Percentiles rank a stretch among this genome's conserved stretches.
phyloP scores from a whole-genome alignment of 768 basidiomycete species.

The Stropharia rugosoannulata region DNA sequence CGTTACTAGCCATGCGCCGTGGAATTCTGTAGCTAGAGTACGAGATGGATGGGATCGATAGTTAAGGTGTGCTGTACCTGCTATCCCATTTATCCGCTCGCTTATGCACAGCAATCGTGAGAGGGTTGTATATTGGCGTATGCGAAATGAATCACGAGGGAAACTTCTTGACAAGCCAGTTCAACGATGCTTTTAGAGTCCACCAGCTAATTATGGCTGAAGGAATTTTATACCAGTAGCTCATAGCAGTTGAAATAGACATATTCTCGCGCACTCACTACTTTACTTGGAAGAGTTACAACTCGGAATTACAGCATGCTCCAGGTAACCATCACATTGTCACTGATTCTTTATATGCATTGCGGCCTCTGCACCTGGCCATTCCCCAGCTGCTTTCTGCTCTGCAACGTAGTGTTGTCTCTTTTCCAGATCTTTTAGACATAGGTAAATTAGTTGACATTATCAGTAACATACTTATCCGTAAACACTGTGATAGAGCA shows the following conservation, averaged over 20 bases:
- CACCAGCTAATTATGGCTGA: too few species aligned
- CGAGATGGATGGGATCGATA: not conserved
- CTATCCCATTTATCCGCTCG: too few species aligned
- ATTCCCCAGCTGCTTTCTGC: conserved; percentile 7
- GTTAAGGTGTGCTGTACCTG: not conserved
- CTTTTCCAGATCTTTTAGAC: conserved; percentile 60
- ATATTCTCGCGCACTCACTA: too few species aligned
- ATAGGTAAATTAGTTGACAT: not conserved
- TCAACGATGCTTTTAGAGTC: too few species aligned
- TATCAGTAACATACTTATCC: conserved; percentile 25
- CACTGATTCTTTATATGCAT: not conserved
- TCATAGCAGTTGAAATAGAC: too few species aligned
- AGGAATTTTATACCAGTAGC: too few species aligned
- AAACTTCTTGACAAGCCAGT: too few species aligned
- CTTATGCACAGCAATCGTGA: too few species aligned
- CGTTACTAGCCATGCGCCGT: not conserved
- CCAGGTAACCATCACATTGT: not conserved
- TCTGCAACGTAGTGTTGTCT: conserved; percentile 47
- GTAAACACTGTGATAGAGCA: not conserved
- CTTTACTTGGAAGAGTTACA: too few species aligned
- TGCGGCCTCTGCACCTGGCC: not conserved
- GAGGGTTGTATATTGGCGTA: too few species aligned
- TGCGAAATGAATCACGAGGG: too few species aligned
- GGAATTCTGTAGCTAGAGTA: not conserved
- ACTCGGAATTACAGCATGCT: not conserved